Conservation (phyloP, 2,329 filamentous ascomycete species). For the Emericellopsis cladophorae region DNA sequence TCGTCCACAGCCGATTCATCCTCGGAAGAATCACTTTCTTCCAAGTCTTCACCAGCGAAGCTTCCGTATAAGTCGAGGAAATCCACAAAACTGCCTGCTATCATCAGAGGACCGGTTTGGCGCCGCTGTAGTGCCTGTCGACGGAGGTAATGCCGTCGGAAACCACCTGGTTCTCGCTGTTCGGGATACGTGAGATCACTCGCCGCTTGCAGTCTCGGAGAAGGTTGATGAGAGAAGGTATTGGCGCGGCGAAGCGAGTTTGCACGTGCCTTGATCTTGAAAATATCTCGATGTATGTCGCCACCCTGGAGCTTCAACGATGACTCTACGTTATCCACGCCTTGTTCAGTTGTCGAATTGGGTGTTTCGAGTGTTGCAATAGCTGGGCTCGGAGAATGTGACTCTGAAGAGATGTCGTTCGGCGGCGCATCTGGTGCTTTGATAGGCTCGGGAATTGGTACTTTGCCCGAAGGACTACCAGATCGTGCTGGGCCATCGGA, state of each 20-base stretch:
- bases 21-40: slow-evolving; percentile 32
- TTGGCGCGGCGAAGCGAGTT: slow-evolving; percentile 42
- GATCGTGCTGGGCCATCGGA: background rate
- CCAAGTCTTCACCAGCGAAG: slow-evolving; percentile 62
- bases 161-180: slow-evolving; percentile 31
- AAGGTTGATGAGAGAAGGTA: slow-evolving; percentile 49
- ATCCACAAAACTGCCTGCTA: slow-evolving; percentile 60
- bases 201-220: slow-evolving; percentile 14
- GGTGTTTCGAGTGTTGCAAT: background rate
- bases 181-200: slow-evolving; percentile 20
- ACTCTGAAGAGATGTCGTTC: background rate
- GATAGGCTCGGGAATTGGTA: background rate
- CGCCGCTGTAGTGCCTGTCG: slow-evolving; percentile 25
- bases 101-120: slow-evolving; percentile 27
- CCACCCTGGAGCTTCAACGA: slow-evolving; percentile 63
- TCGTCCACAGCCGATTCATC: slow-evolving; percentile 44
- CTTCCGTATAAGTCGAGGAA: slow-evolving; percentile 66
- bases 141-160: slow-evolving; percentile 30
- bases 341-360: background rate
- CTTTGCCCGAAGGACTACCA: background rate
- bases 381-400: background rate
- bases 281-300: slow-evolving; percentile 68
- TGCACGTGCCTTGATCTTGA: slow-evolving; percentile 53
- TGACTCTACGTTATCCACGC: slow-evolving; percentile 35
- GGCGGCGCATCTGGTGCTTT: background rate